These are phyloP conservation scores for Leccinum incarnatum DNA, from an alignment of 768 basidiomycete species.

Conservation along the genomic window DNA sequence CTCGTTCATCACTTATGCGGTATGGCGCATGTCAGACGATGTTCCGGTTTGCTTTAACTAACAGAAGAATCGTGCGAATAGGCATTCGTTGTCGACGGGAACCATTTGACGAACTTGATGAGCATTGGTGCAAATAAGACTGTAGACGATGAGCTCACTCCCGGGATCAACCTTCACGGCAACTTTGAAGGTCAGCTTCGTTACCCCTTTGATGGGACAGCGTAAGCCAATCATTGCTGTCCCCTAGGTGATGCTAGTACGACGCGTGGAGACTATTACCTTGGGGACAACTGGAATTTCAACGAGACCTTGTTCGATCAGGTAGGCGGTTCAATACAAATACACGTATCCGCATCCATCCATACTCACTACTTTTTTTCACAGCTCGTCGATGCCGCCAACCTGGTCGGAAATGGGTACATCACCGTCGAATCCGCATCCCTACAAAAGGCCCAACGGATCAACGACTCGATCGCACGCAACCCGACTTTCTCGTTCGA, in stretches of 20 bases:
- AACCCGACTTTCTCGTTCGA: slow-evolving; percentile 24
- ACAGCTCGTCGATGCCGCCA: slow-evolving; percentile 17
- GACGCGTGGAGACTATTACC: slow-evolving; percentile 25
- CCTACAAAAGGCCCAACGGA: slow-evolving; percentile 20
- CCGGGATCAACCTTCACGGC: slow-evolving; percentile 22
- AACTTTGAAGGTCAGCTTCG: slow-evolving; percentile 22
- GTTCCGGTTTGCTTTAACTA: not conserved
- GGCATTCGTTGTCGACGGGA: slow-evolving; percentile 27
- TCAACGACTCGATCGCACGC: slow-evolving; percentile 26
- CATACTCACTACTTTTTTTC: not conserved
- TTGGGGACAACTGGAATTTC: slow-evolving; percentile 23
- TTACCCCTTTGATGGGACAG: not conserved
- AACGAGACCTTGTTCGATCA: slow-evolving; percentile 28
- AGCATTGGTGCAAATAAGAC: slow-evolving; percentile 25
- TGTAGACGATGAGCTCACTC: slow-evolving; percentile 9
- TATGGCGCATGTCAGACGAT: not conserved
- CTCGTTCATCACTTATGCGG: slow-evolving; percentile 17
- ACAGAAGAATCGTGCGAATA: slow-evolving; percentile 3
- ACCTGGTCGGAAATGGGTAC: slow-evolving; percentile 16
- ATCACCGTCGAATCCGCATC: slow-evolving; percentile 23
- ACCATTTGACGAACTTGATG: slow-evolving; percentile 30
- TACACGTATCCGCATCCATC: too few species aligned
- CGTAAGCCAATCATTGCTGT: not conserved
- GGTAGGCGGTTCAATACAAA: not conserved
- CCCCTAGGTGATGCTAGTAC: slow-evolving; percentile 25